phyloP scores from a whole-genome alignment of 78 protist genomes.

The Dictyostelium discoideum region dicty_2.7 NC_007089.4:1841001-1841500 shows the following conservation, averaged over 20 bases:
- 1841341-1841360: too few relatives aligned
- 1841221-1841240: too few relatives aligned
- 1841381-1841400: background rate
- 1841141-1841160: background rate
- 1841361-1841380: background rate
- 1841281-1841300: too few relatives aligned
- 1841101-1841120: background rate
- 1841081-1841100: too few relatives aligned
- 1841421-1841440: background rate
- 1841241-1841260: background rate
- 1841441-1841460: background rate
- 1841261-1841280: background rate
- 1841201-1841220: too few relatives aligned
- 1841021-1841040: too few relatives aligned
- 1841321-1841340: too few relatives aligned
- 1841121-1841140: background rate
- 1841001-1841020: too few relatives aligned
- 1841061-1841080: too few relatives aligned
- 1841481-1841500: background rate
- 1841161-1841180: background rate
- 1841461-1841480: background rate
- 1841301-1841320: too few relatives aligned
- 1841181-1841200: background rate
- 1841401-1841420: background rate
- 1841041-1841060: too few relatives aligned